Evolutionary conservation across 2,329 filamentous ascomycete species (phyloP).

Genomic region (Phyllachora maydis): DNA sequence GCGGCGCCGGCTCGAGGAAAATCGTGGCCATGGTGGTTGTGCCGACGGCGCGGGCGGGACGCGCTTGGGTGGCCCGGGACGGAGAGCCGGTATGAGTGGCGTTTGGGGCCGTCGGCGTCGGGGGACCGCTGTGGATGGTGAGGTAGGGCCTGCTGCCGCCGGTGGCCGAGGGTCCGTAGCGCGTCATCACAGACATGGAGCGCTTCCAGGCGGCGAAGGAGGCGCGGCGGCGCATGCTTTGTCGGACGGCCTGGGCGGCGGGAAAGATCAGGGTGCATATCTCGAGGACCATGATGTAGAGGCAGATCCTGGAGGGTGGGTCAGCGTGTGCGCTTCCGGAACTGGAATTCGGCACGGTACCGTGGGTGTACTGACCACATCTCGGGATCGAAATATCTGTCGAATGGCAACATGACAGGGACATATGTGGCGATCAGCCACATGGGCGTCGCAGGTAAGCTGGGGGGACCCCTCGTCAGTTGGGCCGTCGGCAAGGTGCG

Average conservation of each 20-base stretch:
- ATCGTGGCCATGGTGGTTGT: too few relatives aligned
- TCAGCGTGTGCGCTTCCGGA: conserved; percentile 7
- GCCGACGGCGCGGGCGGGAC: too few relatives aligned
- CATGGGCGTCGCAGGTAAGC: conserved; percentile 43
- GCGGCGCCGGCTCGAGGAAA: conserved; percentile 17
- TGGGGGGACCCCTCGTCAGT: neutral
- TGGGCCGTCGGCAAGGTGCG: neutral
- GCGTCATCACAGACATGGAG: too few relatives aligned
- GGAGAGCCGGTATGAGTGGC: too few relatives aligned
- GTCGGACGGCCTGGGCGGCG: conserved; percentile 38
- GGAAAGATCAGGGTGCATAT: conserved; percentile 43
- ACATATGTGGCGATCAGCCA: conserved; percentile 41
- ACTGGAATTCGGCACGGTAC: conserved; percentile 1
- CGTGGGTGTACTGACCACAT: conserved; percentile 39
- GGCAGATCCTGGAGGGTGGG: conserved; percentile 21
- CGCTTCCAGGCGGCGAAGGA: too few relatives aligned
- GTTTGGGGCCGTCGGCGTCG: too few relatives aligned
- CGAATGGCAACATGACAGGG: conserved; percentile 26
- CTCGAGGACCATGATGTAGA: conserved; percentile 42
- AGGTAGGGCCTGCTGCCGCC: too few relatives aligned
- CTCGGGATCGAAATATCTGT: conserved; percentile 34
- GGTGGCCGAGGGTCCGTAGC: too few relatives aligned
- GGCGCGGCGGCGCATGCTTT: too few relatives aligned
- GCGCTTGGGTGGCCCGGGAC: too few relatives aligned
- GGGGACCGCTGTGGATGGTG: too few relatives aligned